These are phyloP conservation scores for Phyllosticta citribraziliensis DNA, from an alignment of 2,329 filamentous ascomycete species.

Conservation along the genomic window DNA sequence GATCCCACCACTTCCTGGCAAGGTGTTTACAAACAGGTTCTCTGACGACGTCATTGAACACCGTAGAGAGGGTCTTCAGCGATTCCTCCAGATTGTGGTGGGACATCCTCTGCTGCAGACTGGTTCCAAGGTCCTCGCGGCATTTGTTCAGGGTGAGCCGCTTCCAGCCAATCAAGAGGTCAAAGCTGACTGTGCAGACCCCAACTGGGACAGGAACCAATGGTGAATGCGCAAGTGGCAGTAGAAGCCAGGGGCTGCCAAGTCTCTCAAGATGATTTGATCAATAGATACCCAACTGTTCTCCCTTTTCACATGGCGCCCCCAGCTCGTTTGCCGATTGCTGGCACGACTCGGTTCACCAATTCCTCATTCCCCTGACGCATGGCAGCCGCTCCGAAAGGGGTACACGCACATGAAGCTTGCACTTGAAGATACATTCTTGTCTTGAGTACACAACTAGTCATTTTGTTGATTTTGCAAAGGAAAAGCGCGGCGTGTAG, in stretches of 20 bases:
- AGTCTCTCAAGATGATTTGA: background rate
- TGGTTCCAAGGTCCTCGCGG: conserved; percentile 89
- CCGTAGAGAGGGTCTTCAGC: conserved; percentile 78
- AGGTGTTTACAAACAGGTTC: conserved; percentile 97
- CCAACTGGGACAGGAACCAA: conserved; percentile 11
- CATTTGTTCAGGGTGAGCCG: conserved; percentile 83
- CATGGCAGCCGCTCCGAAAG: background rate
- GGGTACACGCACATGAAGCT: background rate
- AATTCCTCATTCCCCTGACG: background rate
- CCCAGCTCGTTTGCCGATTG: background rate
- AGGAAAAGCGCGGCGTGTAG: background rate
- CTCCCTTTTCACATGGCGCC: background rate
- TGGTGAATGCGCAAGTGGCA: conserved; percentile 2
- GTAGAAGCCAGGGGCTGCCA: background rate
- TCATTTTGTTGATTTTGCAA: background rate
- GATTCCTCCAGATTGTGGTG: conserved; percentile 95
- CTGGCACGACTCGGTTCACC: background rate
- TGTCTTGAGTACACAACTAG: background rate
- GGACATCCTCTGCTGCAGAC: conserved; percentile 95
- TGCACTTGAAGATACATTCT: background rate
- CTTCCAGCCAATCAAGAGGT: background rate
- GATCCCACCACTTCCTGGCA: conserved; percentile 89
- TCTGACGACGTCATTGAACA: conserved; percentile 98
- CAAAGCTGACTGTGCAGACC: background rate
- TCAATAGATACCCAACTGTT: background rate